Conservation (phyloP, 495 filamentous ascomycete species). For the Neurospora sp. region DNA sequence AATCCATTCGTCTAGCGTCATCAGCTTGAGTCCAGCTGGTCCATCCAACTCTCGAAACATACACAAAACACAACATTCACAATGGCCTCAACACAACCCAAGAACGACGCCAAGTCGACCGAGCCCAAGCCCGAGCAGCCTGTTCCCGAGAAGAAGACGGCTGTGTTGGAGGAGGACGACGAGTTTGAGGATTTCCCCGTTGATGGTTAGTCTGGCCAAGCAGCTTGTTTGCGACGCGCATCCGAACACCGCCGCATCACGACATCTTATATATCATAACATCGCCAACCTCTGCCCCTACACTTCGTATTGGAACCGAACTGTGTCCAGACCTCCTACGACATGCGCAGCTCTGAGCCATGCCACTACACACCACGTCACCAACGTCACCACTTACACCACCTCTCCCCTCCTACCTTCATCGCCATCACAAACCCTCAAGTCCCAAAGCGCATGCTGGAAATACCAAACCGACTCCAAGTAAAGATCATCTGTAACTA, state of each 20-base stretch:
- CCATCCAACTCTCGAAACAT: background rate
- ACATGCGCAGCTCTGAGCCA: too few relatives aligned
- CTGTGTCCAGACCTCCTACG: too few relatives aligned
- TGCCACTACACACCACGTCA: too few relatives aligned
- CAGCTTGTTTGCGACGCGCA: constrained; percentile 1
- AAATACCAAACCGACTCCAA: too few relatives aligned
- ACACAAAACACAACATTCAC: background rate
- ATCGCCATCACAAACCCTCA: too few relatives aligned
- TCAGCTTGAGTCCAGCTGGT: background rate
- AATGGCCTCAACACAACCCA: constrained; percentile 25
- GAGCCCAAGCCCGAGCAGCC: constrained; percentile 13
- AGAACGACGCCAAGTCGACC: constrained; percentile 37
- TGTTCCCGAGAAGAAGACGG: constrained; percentile 26
- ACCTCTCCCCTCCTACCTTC: too few relatives aligned
- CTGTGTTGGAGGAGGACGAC: constrained; percentile 88
- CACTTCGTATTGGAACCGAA: too few relatives aligned
- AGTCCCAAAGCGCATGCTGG: too few relatives aligned
- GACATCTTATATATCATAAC: too few relatives aligned
- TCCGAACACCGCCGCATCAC: background rate
- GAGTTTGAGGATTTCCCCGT: constrained; percentile 99
- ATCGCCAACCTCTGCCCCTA: too few relatives aligned
- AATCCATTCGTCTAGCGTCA: background rate
- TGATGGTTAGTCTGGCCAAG: constrained; percentile 53
- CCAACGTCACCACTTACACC: too few relatives aligned
- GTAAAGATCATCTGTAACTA: too few relatives aligned